Evolutionary conservation across 148 eudicot genomes (phyloP).

Genomic region (Diospyros kaki): DNA sequence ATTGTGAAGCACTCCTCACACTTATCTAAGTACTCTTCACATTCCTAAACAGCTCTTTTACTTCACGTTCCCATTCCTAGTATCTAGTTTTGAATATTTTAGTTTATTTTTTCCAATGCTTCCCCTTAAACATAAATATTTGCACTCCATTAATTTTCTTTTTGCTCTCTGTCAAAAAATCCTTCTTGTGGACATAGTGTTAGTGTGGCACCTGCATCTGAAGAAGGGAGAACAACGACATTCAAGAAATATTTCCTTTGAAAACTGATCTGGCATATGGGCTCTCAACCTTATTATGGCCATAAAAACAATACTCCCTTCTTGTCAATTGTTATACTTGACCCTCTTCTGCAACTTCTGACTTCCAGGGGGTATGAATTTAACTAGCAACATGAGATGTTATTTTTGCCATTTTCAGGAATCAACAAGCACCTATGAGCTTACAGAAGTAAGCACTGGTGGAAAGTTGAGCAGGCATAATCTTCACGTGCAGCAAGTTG

Average conservation of each 20-base stretch:
- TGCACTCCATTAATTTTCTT: too few relatives aligned
- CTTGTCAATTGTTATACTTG: not conserved
- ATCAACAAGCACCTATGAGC: conserved; percentile 76
- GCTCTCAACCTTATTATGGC: not conserved
- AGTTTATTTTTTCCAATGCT: too few relatives aligned
- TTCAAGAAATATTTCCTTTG: not conserved
- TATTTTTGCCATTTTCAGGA: conserved; percentile 44
- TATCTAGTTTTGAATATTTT: too few relatives aligned
- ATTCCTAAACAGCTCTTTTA: too few relatives aligned
- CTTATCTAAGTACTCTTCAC: too few relatives aligned
- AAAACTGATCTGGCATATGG: too few relatives aligned
- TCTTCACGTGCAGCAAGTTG: conserved; percentile 84
- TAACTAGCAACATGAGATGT: not conserved
- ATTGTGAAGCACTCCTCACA: too few relatives aligned
- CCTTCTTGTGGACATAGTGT: too few relatives aligned
- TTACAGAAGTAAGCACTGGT: conserved; percentile 82
- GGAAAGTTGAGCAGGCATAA: conserved; percentile 93
- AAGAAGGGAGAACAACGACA: not conserved
- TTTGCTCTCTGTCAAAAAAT: too few relatives aligned
- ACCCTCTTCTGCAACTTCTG: conserved; percentile 2
- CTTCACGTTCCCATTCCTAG: too few relatives aligned
- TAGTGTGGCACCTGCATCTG: too few relatives aligned
- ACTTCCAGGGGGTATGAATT: not conserved
- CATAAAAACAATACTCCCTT: not conserved
- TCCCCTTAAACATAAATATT: too few relatives aligned